Conservation (phyloP, 371 early-diverging fungal species). For the Mucor racemosus region DNA sequence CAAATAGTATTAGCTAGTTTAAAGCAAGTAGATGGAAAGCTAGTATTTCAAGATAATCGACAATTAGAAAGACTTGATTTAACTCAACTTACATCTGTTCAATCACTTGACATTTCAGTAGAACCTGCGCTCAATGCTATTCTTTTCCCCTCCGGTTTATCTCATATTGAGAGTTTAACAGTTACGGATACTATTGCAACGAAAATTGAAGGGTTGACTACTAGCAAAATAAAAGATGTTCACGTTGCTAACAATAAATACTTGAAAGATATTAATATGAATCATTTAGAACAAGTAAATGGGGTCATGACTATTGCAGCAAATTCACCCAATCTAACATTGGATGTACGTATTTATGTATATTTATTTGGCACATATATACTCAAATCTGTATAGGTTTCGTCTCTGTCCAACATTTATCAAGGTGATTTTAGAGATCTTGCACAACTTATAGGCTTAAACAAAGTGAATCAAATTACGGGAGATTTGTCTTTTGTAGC, state of each 20-base stretch:
- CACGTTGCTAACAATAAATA: slow-evolving; percentile 55
- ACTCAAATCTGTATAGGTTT: slow-evolving; percentile 28
- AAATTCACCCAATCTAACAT: slow-evolving; percentile 40
- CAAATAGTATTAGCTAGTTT: slow-evolving; percentile 33
- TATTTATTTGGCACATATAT: slow-evolving; percentile 22
- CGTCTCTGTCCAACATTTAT: slow-evolving; percentile 33
- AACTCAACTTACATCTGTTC: slow-evolving; percentile 38
- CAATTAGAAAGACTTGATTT: slow-evolving; percentile 38
- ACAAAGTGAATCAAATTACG: slow-evolving; percentile 36
- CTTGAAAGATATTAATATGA: slow-evolving; percentile 46
- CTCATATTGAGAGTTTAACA: slow-evolving; percentile 39
- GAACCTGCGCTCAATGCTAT: slow-evolving; percentile 44
- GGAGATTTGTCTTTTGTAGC: slow-evolving; percentile 55
- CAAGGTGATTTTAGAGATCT: slow-evolving; percentile 50
- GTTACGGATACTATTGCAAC: slow-evolving; percentile 52
- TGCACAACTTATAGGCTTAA: slow-evolving; percentile 34
- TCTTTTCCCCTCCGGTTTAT: slow-evolving; percentile 44
- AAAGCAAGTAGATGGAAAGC: slow-evolving; percentile 40
- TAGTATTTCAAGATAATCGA: slow-evolving; percentile 52
- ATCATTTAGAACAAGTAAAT: slow-evolving; percentile 33
- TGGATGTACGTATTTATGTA: slow-evolving; percentile 34
- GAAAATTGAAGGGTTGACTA: slow-evolving; percentile 46
- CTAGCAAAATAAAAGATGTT: slow-evolving; percentile 38
- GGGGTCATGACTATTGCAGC: slow-evolving; percentile 46
- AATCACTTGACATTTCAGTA: slow-evolving; percentile 47